These are phyloP conservation scores for Cnidoscolus chayamansa DNA, from an alignment of 441 rosid genomes.

Conservation along the genomic window DNA sequence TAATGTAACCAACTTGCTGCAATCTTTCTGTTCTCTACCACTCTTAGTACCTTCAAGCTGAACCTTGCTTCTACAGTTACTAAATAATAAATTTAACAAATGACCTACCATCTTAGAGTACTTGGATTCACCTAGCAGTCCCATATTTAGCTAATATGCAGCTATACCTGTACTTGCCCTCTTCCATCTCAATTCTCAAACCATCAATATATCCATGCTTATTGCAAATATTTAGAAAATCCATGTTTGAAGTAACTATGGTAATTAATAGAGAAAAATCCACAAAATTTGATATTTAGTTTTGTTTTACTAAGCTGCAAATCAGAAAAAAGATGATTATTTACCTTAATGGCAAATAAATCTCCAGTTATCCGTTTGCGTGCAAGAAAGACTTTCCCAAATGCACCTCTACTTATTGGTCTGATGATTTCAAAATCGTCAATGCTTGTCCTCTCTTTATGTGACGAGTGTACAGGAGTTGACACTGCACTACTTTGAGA, in stretches of 20 bases:
- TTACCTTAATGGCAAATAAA: slow-evolving; percentile 86
- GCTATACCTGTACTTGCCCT: background rate
- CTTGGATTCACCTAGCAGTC: background rate
- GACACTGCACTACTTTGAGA: slow-evolving; percentile 46
- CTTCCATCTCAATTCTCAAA: background rate
- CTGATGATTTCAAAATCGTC: slow-evolving; percentile 88
- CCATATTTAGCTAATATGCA: background rate
- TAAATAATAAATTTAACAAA: background rate
- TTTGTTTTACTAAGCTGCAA: background rate
- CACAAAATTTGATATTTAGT: background rate
- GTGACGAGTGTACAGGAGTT: slow-evolving; percentile 47
- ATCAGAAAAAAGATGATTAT: background rate
- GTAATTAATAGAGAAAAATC: background rate
- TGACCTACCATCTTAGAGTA: background rate
- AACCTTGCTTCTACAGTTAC: no score
- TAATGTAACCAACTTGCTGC: background rate
- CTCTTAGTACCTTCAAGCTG: background rate
- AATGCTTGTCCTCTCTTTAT: slow-evolving; percentile 69
- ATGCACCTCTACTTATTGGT: slow-evolving; percentile 86
- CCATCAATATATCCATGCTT: background rate
- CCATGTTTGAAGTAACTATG: background rate
- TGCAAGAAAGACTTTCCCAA: slow-evolving; percentile 85
- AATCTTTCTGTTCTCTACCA: background rate
- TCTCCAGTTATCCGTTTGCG: slow-evolving; percentile 85
- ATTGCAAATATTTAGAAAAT: background rate